These are phyloP conservation scores for Nakataea oryzae DNA, from an alignment of 2,329 filamentous ascomycete genomes.

Conservation along the genomic window DNA sequence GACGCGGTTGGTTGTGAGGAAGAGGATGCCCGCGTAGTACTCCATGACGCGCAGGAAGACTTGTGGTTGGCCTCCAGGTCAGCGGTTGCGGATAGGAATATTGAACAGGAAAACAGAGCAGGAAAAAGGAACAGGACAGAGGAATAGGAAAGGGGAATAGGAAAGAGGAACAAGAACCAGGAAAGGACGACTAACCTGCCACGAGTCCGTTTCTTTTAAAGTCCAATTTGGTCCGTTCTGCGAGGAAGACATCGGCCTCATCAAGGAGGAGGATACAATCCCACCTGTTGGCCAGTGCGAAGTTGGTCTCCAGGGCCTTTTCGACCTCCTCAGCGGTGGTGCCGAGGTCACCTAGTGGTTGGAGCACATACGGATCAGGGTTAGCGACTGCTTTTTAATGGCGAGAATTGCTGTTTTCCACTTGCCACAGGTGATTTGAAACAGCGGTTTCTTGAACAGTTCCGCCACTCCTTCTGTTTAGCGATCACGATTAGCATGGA, in stretches of 20 bases:
- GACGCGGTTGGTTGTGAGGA: conserved; percentile 30
- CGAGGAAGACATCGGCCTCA: conserved; percentile 15
- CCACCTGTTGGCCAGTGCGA: conserved; percentile 13
- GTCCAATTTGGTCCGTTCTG: conserved; percentile 10
- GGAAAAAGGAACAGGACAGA: too few species aligned
- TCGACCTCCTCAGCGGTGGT: conserved; percentile 20
- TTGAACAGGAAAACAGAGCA: too few species aligned
- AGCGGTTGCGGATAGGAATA: neutral
- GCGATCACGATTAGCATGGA: neutral
- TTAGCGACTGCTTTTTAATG: neutral
- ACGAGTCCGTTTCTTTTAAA: conserved; percentile 20
- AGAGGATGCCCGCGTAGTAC: conserved; percentile 24
- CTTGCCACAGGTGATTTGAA: conserved; percentile 5
- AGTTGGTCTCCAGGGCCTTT: conserved; percentile 13
- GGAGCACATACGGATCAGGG: neutral
- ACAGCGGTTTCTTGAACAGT: conserved; percentile 9
- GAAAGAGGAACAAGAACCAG: too few species aligned
- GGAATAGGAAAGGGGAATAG: too few species aligned
- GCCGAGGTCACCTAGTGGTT: conserved; percentile 15
- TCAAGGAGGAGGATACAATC: conserved; percentile 14
- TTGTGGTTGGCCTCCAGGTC: neutral
- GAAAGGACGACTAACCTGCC: conserved; percentile 10
- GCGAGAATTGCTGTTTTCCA: neutral
- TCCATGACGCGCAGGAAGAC: conserved; percentile 25
- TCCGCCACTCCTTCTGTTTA: conserved; percentile 13